Percentiles rank a stretch among this genome's conserved stretches.
phyloP scores from a whole-genome alignment of 345 rosid genomes.

The Euphorbia pulcherrima region DNA sequence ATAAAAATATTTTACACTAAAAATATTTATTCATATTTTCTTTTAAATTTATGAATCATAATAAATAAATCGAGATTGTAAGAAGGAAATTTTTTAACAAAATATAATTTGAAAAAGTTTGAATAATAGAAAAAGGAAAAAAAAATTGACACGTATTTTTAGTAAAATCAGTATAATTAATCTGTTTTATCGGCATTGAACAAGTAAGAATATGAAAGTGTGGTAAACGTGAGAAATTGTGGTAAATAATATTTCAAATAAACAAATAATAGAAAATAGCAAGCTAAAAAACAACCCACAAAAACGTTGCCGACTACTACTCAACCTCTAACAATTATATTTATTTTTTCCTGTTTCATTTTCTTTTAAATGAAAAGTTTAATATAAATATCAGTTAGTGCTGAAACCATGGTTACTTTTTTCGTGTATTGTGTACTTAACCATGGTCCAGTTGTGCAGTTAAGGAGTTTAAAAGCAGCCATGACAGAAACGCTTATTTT shows the following conservation, averaged over 20 bases:
- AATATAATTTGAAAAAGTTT: too few relatives aligned
- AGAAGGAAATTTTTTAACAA: background rate
- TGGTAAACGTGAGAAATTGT: background rate
- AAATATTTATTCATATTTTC: too few relatives aligned
- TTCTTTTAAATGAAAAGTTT: background rate
- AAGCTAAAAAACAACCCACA: constrained; percentile 14
- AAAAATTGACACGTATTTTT: too few relatives aligned
- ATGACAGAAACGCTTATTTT: background rate
- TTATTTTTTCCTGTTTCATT: background rate
- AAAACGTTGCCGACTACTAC: constrained; percentile 37
- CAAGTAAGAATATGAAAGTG: background rate
- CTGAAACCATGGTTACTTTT: constrained; percentile 37
- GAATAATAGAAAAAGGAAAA: background rate
- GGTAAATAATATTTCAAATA: background rate
- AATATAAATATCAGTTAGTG: background rate
- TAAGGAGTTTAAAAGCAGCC: constrained; percentile 21
- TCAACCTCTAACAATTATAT: constrained; percentile 26
- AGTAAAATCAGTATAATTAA: too few relatives aligned
- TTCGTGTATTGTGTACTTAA: constrained; percentile 20
- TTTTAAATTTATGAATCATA: too few relatives aligned
- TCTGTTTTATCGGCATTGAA: background rate
- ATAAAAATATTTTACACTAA: too few relatives aligned
- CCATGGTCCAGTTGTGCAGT: constrained; percentile 34
- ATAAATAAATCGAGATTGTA: too few relatives aligned
- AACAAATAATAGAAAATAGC: background rate